A percentile compares a stretch with the other conserved stretches of the same genome.
Conservation (phyloP, 768 basidiomycete genomes). For the Panaeolus cyanescens region DNA sequence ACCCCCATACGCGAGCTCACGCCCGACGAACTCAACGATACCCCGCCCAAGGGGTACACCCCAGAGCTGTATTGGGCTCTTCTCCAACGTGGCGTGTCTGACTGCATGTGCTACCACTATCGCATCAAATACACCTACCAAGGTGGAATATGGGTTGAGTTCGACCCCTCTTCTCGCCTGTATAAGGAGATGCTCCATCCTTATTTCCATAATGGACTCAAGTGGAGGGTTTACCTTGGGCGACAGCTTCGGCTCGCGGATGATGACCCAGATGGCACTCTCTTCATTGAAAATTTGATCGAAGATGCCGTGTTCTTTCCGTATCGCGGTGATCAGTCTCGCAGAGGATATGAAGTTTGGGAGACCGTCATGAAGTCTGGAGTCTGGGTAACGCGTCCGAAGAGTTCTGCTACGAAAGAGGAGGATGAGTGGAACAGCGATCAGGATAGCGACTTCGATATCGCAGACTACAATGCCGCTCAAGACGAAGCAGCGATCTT, state of each 20-base stretch:
- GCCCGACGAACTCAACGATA: neutral
- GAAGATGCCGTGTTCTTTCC: slow-evolving; percentile 33
- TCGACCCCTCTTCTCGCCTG: slow-evolving; percentile 23
- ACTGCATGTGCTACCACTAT: slow-evolving; percentile 39
- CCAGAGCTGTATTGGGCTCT: slow-evolving; percentile 29
- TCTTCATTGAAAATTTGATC: slow-evolving; percentile 31
- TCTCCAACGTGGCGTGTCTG: slow-evolving; percentile 32
- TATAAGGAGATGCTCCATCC: slow-evolving; percentile 34
- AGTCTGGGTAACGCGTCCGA: neutral
- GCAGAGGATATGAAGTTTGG: neutral
- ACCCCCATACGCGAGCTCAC: slow-evolving; percentile 29
- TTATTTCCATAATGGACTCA: slow-evolving; percentile 31
- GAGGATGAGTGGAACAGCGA: neutral
- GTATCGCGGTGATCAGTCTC: neutral
- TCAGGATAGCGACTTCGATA: neutral
- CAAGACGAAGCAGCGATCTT: neutral
- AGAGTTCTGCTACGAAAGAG: neutral
- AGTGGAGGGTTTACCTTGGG: slow-evolving; percentile 43
- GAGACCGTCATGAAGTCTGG: neutral
- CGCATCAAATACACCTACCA: slow-evolving; percentile 27
- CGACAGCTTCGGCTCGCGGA: slow-evolving; percentile 33
- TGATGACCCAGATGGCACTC: slow-evolving; percentile 35
- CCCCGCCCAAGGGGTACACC: slow-evolving; percentile 7
- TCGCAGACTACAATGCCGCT: neutral
- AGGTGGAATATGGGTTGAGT: slow-evolving; percentile 37